These are phyloP conservation scores for Sporodiniella umbellata DNA, from an alignment of 371 early-diverging fungal species.

Conservation along the genomic window DNA sequence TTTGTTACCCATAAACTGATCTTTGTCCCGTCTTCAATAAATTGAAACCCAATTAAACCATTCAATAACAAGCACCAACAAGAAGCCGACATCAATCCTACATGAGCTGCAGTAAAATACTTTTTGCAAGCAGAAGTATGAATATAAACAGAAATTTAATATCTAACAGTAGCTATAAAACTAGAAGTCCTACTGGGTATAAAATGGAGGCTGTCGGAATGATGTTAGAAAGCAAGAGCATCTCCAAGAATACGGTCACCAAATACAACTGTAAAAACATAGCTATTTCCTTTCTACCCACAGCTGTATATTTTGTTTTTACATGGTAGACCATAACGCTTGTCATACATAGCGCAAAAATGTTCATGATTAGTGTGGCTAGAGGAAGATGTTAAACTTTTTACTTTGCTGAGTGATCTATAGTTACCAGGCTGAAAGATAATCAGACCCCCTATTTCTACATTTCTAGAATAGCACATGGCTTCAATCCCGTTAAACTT, in stretches of 20 bases:
- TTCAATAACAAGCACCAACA: conserved; percentile 84
- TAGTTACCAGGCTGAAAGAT: conserved; percentile 86
- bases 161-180: no score
- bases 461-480: conserved; percentile 87
- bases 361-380: conserved; percentile 73
- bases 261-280: conserved; percentile 89
- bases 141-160: not conserved
- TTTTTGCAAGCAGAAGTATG: conserved; percentile 24
- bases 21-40: conserved; percentile 90
- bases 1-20: conserved; percentile 49
- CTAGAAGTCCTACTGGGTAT: conserved; percentile 58
- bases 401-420: not conserved
- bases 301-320: conserved; percentile 88
- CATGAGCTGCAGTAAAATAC: conserved; percentile 77
- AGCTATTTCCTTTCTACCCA: conserved; percentile 91
- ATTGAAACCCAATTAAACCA: conserved; percentile 91
- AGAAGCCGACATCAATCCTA: conserved; percentile 69
- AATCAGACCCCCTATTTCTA: conserved; percentile 70
- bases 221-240: conserved; percentile 76
- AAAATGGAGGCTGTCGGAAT: conserved; percentile 69
- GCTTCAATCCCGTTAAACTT: conserved; percentile 75
- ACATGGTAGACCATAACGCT: conserved; percentile 89
- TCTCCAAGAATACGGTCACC: conserved; percentile 66
- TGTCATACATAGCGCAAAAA: conserved; percentile 83
- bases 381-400: not conserved